Evolutionary conservation across 1,284 basidiomycete genomes (phyloP).

Genomic region (Coniferiporia sulphurascens): DNA sequence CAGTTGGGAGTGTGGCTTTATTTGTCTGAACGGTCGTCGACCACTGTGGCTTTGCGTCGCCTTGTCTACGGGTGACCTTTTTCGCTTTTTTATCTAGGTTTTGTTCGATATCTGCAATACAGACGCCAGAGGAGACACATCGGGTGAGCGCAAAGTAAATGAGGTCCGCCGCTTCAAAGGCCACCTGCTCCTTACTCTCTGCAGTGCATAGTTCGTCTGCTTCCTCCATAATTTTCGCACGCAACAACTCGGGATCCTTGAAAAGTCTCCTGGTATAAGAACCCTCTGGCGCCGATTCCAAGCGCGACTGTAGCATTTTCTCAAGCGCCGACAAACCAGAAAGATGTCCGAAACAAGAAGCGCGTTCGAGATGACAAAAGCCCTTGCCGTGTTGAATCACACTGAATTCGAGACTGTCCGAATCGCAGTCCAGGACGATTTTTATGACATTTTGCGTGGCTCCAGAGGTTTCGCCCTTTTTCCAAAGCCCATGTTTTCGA

Average conservation of each 20-base stretch:
- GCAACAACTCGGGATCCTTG: constrained; percentile 74
- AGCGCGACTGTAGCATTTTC: constrained; percentile 70
- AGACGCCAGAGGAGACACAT: constrained; percentile 83
- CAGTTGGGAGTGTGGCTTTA: constrained; percentile 28
- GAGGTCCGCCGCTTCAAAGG: constrained; percentile 95
- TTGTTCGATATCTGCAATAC: constrained; percentile 80
- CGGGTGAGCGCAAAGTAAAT: constrained; percentile 91
- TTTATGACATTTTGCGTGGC: constrained; percentile 85
- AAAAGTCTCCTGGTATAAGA: constrained; percentile 93
- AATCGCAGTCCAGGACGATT: constrained; percentile 90
- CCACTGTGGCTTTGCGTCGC: constrained; percentile 93
- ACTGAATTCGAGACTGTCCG: constrained; percentile 87
- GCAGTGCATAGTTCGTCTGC: constrained; percentile 94
- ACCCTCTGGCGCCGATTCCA: constrained; percentile 77
- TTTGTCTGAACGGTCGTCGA: constrained; percentile 33
- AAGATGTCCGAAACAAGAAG: constrained; percentile 83
- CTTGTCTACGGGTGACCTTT: constrained; percentile 84
- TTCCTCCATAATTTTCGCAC: constrained; percentile 97
- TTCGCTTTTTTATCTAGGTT: constrained; percentile 85
- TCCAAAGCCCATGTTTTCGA: constrained; percentile 93
- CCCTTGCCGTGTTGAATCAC: constrained; percentile 89
- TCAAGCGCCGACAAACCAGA: constrained; percentile 83
- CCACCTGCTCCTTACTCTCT: constrained; percentile 77
- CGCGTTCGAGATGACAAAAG: constrained; percentile 88
- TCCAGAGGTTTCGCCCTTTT: constrained; percentile 95